phyloP scores from a whole-genome alignment of 2,329 filamentous ascomycete genomes.

The Claviceps purpurea region DNA sequence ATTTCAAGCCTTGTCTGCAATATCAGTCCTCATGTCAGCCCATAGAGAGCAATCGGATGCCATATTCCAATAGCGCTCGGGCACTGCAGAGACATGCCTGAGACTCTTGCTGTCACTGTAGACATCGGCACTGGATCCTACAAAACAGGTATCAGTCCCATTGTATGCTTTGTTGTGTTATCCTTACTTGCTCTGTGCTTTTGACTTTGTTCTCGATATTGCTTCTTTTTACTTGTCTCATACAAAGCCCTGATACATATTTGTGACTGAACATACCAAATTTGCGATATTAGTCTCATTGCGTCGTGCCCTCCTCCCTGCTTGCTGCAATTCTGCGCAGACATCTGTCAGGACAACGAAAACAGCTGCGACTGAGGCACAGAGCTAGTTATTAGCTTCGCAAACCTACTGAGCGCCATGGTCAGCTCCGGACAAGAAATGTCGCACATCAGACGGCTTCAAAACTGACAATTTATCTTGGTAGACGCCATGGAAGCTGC shows the following conservation, averaged over 20 bases:
- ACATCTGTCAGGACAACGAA: neutral
- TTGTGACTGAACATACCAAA: neutral
- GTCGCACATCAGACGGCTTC: neutral
- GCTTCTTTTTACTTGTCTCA: too few species aligned
- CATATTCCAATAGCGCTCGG: neutral
- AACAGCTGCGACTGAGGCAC: neutral
- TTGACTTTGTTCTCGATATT: too few species aligned
- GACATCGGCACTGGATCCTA: neutral
- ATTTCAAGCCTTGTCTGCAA: neutral
- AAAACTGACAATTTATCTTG: neutral
- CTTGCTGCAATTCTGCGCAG: neutral
- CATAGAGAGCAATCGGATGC: neutral
- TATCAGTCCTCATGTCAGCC: neutral
- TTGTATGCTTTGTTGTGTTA: neutral
- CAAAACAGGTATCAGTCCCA: neutral
- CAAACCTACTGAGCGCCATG: neutral
- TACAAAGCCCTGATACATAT: neutral
- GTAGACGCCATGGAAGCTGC: neutral
- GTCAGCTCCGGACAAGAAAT: neutral
- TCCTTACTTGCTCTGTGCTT: too few species aligned
- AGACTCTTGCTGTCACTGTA: neutral
- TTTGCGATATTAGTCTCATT: neutral
- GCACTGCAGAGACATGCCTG: neutral
- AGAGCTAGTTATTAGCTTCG: neutral
- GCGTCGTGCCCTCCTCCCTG: neutral